Base-by-base conservation (phyloP, 169 alveolate genomes). In the Plasmodium blacklocki region DNA sequence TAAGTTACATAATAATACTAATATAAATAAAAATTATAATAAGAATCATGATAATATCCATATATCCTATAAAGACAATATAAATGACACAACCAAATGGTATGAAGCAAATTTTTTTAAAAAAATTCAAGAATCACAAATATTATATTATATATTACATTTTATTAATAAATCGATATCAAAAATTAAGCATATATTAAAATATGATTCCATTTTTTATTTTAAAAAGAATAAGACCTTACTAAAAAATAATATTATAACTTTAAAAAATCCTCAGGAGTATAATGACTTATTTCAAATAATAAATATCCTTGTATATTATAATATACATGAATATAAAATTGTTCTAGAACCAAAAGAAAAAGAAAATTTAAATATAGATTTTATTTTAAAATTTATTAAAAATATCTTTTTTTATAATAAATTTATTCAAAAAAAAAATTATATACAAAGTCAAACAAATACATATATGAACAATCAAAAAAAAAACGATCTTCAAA, bases 381-480 rank as follows among this genome's bases (percentile, higher is more conserved):
- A 66, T 14, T 80, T 67, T 47, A 3, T 80, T 29, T n/a, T 68
- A n/a, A 68, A 67, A 12, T 39, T 56, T 43, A 14, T 80, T 60
- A 15, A 43, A 12, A 80, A 26, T 59, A 68, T 80, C 52, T 80
- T 80, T 68, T 80, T 68, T 80, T 80, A 80, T 68, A 54, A 80
- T 54, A 54, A 45, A 26, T 29, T n/a, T n/a, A 6, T 11, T 43
- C 60, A 80, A 74, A 74, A 18, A 12, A 74, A 74, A 23, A 68
- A 58, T 67, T 54, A 80, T 72, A 52, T 68, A 49, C 56, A 78
- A 66, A 78, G 71, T 66, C 66, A 78, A 32, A 1, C 45, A 52
- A 56, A 52, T 47, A 15, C 45, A 64, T 66, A 26, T 50, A 39
- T 64, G 49, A 60, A 26, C 52, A 62, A 74, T 18, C 45, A 2